Evolutionary conservation across 225 moss, liverwort and hornwort species (phyloP), one percentile per base, ranked within the genome.

Genomic region (Pleurozium schreberi): DNA sequence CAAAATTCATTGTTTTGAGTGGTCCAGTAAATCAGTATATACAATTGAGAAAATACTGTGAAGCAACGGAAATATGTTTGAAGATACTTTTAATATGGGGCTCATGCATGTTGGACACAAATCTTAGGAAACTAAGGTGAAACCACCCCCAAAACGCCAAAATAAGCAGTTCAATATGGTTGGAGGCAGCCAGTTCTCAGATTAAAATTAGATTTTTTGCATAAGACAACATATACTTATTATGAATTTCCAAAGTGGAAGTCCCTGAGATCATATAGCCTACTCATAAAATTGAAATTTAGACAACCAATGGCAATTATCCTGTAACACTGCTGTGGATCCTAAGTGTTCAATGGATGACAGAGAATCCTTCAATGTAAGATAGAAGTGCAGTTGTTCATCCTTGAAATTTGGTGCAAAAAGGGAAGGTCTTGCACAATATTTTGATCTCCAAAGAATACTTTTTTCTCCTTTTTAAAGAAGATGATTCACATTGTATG

Each of bases 141-240:
- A 10, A 45, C 45, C 18, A 28, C 2, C 73, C 3, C 73, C 3
- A 3, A 6, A 71, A 28, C 0, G 0, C 45, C 27, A 6, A 45
- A 45, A 10, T 28, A 45, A 28, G 15, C 18, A 28, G 45, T 28
- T 28, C 15, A 10, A 1, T 1, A 27, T 27, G 15, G 5, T 27
- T 71, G 43, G 16, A 43, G 15, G 4, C 14, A 70, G 27, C 14
- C 25, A 40, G 14, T 13, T 15, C 42, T n/a, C 1, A 12, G 12
- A 43, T 8, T 5, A 25, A 25, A 70, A 69, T 67, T 38, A 26
- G 2, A 26, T 14, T 25, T 70, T 69, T 42, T 3, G 3, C 4
- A 18, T 18, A 73, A 45, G 18, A 18, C 18, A 18, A 18, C 18
- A 18, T 11, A 4, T 18, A 73, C 6, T 10, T 17, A 27, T 6